Evolutionary conservation across 805 yeast genomes (phyloP).

Genomic region (Candida insectalens): DNA sequence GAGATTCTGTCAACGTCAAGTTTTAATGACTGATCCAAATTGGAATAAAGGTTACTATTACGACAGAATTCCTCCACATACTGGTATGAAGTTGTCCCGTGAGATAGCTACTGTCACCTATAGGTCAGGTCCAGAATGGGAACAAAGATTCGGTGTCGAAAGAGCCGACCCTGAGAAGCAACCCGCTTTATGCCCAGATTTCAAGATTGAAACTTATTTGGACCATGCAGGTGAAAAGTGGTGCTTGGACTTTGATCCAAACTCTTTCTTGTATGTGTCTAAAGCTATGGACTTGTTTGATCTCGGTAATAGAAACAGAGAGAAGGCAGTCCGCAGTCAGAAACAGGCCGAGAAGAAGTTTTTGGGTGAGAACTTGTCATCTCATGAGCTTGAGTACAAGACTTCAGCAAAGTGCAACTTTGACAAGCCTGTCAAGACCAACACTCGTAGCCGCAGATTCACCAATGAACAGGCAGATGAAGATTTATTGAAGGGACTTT

Average conservation of each 20-base stretch:
- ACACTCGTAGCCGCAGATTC: constrained; percentile 34
- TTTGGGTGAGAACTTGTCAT: constrained; percentile 17
- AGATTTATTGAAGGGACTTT: constrained; percentile 62
- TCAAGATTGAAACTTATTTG: constrained; percentile 81
- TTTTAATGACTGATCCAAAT: constrained; percentile 86
- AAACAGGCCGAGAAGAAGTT: constrained; percentile 24
- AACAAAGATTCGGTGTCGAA: constrained; percentile 79
- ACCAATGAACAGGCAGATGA: constrained; percentile 44
- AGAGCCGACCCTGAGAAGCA: constrained; percentile 69
- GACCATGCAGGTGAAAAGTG: constrained; percentile 96
- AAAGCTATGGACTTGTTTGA: constrained; percentile 96
- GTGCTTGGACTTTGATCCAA: constrained; percentile 84
- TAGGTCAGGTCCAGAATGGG: constrained; percentile 97
- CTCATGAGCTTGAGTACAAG: constrained; percentile 19
- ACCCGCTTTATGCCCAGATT: constrained; percentile 91
- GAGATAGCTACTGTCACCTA: constrained; percentile 92
- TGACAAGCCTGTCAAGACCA: constrained; percentile 42
- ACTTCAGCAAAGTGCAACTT: constrained; percentile 28
- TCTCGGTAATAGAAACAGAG: constrained; percentile 42
- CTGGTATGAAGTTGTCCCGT: constrained; percentile 89
- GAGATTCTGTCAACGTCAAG: constrained; percentile 89
- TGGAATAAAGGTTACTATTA: constrained; percentile 90
- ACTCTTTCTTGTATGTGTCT: constrained; percentile 76
- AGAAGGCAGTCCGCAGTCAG: constrained; percentile 33
- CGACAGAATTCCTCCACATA: constrained; percentile 70